These are phyloP conservation scores for Phytophthora macrochlamydospora DNA, from an alignment of 352 stramenopile species.

Conservation along the genomic window DNA sequence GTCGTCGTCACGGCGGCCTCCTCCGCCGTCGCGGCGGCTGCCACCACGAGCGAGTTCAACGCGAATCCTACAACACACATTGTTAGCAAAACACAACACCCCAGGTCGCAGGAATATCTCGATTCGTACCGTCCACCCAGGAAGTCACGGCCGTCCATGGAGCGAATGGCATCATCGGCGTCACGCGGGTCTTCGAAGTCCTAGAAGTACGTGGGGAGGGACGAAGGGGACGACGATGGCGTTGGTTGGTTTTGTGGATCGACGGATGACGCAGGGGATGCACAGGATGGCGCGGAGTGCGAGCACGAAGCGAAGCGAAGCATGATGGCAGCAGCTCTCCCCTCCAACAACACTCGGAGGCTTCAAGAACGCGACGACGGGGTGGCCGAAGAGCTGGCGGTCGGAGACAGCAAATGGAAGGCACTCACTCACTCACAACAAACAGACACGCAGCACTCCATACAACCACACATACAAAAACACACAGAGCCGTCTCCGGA, in stretches of 20 bases:
- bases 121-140: slow-evolving; percentile 73
- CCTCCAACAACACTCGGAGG: slow-evolving; percentile 1
- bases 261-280: slow-evolving; percentile 30
- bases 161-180: slow-evolving; percentile 86
- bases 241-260: slow-evolving; percentile 47
- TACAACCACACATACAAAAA: slow-evolving; percentile 11
- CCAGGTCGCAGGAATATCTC: neutral
- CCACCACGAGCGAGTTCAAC: slow-evolving; percentile 83
- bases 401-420: neutral
- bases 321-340: slow-evolving; percentile 49
- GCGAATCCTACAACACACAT: slow-evolving; percentile 56
- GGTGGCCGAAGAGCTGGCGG: slow-evolving; percentile 1
- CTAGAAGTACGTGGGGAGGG: slow-evolving; percentile 66
- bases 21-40: slow-evolving; percentile 57
- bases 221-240: slow-evolving; percentile 53
- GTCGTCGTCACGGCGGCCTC: slow-evolving; percentile 28
- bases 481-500: slow-evolving; percentile 12
- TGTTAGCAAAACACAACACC: slow-evolving; percentile 3
- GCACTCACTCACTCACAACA: slow-evolving; percentile 8
- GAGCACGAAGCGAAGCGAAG: slow-evolving; percentile 19
- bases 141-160: slow-evolving; percentile 87
- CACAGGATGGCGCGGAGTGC: slow-evolving; percentile 15
- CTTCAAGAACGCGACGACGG: too few relatives aligned
- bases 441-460: slow-evolving; percentile 11
- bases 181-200: slow-evolving; percentile 91